Evolutionary conservation across 352 stramenopile genomes (phyloP).

Genomic region (Hyaloperonospora brassicae): DNA sequence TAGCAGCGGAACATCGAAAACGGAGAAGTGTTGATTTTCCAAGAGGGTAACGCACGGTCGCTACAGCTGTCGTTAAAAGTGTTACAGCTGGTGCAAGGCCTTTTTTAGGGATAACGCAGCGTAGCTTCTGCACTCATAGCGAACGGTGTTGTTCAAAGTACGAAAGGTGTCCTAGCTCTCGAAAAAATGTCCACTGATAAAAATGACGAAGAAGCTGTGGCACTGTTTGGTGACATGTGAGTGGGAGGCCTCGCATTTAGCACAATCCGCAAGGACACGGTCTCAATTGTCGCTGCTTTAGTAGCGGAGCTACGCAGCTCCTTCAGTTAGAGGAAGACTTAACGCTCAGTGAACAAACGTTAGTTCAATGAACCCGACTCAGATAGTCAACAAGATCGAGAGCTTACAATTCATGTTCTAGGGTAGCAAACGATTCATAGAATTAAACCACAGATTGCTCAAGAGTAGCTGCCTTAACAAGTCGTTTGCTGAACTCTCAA

Average conservation of each 20-base stretch:
- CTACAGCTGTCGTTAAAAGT: slow-evolving; percentile 35
- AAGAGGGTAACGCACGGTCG: slow-evolving; percentile 20
- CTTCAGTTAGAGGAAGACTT: too few relatives aligned
- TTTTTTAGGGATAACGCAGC: slow-evolving; percentile 44
- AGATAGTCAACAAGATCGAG: too few relatives aligned
- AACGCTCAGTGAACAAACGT: too few relatives aligned
- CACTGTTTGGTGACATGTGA: slow-evolving; percentile 32
- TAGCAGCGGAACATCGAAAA: slow-evolving; percentile 48
- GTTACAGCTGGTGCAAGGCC: slow-evolving; percentile 32
- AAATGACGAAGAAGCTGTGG: slow-evolving; percentile 11
- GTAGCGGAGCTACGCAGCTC: too few relatives aligned
- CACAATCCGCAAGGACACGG: slow-evolving; percentile 50
- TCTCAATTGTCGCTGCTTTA: slow-evolving; percentile 61
- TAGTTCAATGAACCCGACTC: too few relatives aligned
- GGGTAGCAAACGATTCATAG: too few relatives aligned
- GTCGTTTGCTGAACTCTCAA: too few relatives aligned
- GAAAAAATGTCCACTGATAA: slow-evolving; percentile 20
- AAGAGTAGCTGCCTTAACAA: too few relatives aligned
- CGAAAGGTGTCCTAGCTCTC: slow-evolving; percentile 47
- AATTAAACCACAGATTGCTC: too few relatives aligned
- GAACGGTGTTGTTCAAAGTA: slow-evolving; percentile 47
- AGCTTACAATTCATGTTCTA: too few relatives aligned
- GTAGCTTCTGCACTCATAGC: slow-evolving; percentile 32
- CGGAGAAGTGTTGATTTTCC: slow-evolving; percentile 33
- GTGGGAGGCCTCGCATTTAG: slow-evolving; percentile 53